Base-by-base conservation (phyloP, 1,139 yeast species). In the Geotrichum carabidarum region DNA sequence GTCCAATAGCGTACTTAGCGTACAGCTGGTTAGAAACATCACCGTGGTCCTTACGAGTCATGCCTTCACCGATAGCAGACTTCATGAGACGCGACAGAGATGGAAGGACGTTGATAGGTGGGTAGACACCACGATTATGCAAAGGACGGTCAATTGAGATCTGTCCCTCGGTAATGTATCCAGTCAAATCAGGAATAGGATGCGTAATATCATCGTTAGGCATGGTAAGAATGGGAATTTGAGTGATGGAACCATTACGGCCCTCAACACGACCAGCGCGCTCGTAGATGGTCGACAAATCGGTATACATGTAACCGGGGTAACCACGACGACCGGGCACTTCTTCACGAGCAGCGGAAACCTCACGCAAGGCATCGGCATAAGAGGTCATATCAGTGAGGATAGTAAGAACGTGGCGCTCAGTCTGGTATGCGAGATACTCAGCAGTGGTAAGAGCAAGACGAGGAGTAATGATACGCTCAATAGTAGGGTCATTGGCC, bases 321-420 rank as follows among this genome's bases (percentile, higher is more conserved):
- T 93, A 93, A 79, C 99, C 99, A 84, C 99, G 90, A 82, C 99
- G 90, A 80, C 99, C 99, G 69, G 99, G 99, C 49, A 93, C 99
- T 78, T 93, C 99, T 78, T 93, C 99, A 81, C 99, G 88, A 51
- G 99, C 99, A 59, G 99, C 99, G 58, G 98, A 90, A 54, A 93
- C 99, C 78, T 93, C 99, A 83, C 99, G 91, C 71, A 93, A 80
- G 43, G 99, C 99, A 74, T 93, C 99, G 41, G 99, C 99, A 72
- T 93, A 93, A 15, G 99, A 93, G 30, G 97, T 89, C 99, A 93
- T 93, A 78, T 93, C 99, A 56, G 99, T 94, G 70, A 93, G 81
- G 68, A 93, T 93, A 56, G 98, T 94, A 75, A 93, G 83, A 53
- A 93, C 99, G 73, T 93, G 99, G 77, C 98, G 90, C 75, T 93